phyloP scores from a whole-genome alignment of 1,139 yeast genomes.

The Sugiyamaella xylanicola region DNA sequence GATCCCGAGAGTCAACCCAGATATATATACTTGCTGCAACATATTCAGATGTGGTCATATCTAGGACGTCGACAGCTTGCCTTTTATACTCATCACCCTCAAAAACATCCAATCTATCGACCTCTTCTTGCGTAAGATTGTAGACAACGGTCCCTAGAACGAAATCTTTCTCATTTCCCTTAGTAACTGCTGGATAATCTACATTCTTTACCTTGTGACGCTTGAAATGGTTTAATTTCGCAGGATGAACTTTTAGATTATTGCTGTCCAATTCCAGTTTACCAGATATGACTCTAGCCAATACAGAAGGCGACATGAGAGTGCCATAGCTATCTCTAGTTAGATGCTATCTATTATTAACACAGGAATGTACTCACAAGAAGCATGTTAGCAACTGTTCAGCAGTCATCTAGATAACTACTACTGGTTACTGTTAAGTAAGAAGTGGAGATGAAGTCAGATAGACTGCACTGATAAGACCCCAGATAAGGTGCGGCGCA shows the following conservation, averaged over 20 bases:
- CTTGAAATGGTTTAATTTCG: slow-evolving; percentile 31
- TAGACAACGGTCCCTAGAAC: slow-evolving; percentile 39
- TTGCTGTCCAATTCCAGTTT: slow-evolving; percentile 24
- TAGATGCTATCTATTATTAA: not conserved
- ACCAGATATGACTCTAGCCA: slow-evolving; percentile 38
- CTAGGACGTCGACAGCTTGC: slow-evolving; percentile 30
- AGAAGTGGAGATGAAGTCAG: no score
- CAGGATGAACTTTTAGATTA: slow-evolving; percentile 30
- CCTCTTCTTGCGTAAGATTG: slow-evolving; percentile 31
- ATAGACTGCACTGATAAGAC: no score
- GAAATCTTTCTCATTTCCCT: slow-evolving; percentile 13
- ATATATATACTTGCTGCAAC: slow-evolving; percentile 33
- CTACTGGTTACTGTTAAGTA: no score
- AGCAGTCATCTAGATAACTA: slow-evolving; percentile 8
- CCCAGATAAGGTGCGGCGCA: no score
- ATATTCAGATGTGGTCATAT: slow-evolving; percentile 23
- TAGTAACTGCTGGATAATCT: slow-evolving; percentile 40
- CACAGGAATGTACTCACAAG: slow-evolving; percentile 18
- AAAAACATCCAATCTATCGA: slow-evolving; percentile 37
- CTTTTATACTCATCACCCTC: slow-evolving; percentile 42
- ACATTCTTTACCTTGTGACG: slow-evolving; percentile 34
- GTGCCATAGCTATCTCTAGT: slow-evolving; percentile 40
- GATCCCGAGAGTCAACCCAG: slow-evolving; percentile 30
- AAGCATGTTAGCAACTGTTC: slow-evolving; percentile 19
- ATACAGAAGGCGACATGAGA: slow-evolving; percentile 40